Conservation (phyloP, 2,329 filamentous ascomycete genomes). For the Colletotrichum melonis region DNA sequence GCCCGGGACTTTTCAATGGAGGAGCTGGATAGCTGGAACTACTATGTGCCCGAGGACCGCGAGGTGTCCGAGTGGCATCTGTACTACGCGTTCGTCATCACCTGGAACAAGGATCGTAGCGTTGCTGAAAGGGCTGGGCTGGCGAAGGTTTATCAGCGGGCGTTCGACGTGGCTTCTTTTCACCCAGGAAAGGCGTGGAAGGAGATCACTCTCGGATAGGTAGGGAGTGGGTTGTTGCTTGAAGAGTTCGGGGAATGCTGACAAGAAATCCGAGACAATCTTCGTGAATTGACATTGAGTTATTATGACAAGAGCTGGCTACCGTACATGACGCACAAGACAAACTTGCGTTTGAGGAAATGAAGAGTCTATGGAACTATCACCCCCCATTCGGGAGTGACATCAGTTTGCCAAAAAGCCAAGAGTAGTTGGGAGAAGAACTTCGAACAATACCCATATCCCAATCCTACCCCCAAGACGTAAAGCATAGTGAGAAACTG, state of each 20-base stretch:
- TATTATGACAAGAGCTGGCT: not conserved
- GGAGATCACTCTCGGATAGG: not conserved
- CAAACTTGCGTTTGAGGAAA: not conserved
- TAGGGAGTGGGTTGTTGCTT: too few relatives aligned
- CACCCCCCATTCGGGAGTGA: not conserved
- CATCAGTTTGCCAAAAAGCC: too few relatives aligned
- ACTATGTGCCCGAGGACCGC: not conserved
- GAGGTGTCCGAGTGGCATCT: not conserved
- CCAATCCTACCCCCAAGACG: not conserved
- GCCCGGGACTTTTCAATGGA: not conserved
- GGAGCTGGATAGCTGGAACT: not conserved
- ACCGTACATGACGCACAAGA: not conserved
- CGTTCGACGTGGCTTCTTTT: conserved; percentile 1
- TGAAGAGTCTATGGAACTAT: not conserved
- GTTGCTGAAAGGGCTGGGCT: not conserved
- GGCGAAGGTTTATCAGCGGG: not conserved
- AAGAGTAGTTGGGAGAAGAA: too few relatives aligned
- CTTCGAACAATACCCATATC: not conserved
- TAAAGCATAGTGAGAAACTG: not conserved
- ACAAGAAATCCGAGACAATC: too few relatives aligned
- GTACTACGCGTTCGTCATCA: not conserved
- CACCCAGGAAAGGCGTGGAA: not conserved
- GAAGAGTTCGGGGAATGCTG: too few relatives aligned
- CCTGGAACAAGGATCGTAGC: not conserved
- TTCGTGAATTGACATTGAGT: not conserved